A percentile compares a stretch with the other conserved stretches of the same genome.
phyloP scores from a whole-genome alignment of 2,329 filamentous ascomycete species.

The Domatiomyces globalis region DNA sequence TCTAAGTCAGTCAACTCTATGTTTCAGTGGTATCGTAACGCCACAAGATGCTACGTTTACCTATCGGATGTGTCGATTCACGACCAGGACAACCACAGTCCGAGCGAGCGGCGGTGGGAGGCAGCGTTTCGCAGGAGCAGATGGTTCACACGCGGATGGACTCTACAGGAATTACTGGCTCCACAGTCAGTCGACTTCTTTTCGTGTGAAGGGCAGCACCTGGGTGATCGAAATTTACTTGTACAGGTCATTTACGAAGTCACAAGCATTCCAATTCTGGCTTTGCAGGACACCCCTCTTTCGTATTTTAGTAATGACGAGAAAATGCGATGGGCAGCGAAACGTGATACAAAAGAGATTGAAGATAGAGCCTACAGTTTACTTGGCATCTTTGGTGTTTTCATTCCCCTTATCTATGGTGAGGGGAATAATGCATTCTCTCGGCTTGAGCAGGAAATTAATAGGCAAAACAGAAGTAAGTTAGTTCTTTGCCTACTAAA shows the following conservation, averaged over 20 bases:
- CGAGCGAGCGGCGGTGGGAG: neutral
- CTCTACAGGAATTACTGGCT: constrained; percentile 9
- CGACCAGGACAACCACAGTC: neutral
- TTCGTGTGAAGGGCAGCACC: constrained; percentile 1
- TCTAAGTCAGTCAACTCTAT: constrained; percentile 14
- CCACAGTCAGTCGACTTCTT: constrained; percentile 8
- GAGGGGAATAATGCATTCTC: constrained; percentile 18
- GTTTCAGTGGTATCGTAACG: constrained; percentile 15
- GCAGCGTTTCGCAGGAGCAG: constrained; percentile 4
- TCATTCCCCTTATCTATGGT: constrained; percentile 22
- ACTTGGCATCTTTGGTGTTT: constrained; percentile 19
- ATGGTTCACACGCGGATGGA: constrained; percentile 7
- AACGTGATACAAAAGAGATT: constrained; percentile 12
- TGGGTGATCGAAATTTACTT: constrained; percentile 5
- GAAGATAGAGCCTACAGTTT: constrained; percentile 21
- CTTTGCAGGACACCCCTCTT: constrained; percentile 2
- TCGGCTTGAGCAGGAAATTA: constrained; percentile 14
- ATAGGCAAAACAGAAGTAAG: neutral
- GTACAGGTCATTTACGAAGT: constrained; percentile 4
- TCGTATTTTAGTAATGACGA: constrained; percentile 1
- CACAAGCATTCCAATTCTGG: constrained; percentile 5
- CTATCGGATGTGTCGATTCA: constrained; percentile 7
- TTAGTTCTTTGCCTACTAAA: too few species aligned
- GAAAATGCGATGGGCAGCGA: constrained; percentile 13
- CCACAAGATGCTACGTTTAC: constrained; percentile 8